Evolutionary conservation across 305 asterid genomes (phyloP).

Genomic region (Coffea humblotiana): DNA sequence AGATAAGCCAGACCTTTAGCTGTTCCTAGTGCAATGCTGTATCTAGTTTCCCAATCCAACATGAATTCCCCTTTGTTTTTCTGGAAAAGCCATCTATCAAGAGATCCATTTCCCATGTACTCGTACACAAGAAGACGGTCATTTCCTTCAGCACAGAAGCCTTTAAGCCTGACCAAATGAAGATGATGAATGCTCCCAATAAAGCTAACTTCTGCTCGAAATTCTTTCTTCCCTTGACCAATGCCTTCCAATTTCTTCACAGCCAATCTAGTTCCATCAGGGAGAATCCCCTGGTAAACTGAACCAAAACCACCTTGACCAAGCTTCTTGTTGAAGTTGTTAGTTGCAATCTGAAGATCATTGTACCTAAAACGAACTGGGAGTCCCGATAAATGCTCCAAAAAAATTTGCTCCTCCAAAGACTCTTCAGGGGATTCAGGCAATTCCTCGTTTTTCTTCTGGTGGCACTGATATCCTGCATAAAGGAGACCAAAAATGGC

Average conservation of each 20-base stretch:
- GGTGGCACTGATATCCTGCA: conserved; percentile 35
- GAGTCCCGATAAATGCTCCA: conserved; percentile 76
- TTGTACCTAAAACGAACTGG: conserved; percentile 79
- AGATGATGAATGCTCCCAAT: conserved; percentile 40
- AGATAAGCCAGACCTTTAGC: too few species aligned
- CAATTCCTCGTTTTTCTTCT: conserved; percentile 37
- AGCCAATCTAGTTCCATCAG: conserved; percentile 72
- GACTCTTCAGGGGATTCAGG: conserved; percentile 47
- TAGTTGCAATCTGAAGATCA: conserved; percentile 78
- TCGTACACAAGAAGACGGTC: too few species aligned
- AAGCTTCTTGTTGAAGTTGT: conserved; percentile 60
- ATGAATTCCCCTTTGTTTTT: too few species aligned
- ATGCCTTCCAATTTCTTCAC: conserved; percentile 86
- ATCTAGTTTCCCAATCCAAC: too few species aligned
- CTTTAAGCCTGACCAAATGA: too few species aligned
- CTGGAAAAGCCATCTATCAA: too few species aligned
- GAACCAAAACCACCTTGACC: conserved; percentile 99
- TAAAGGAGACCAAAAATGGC: conserved; percentile 45
- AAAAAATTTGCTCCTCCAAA: conserved; percentile 76
- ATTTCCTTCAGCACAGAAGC: too few species aligned
- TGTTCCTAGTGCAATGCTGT: too few species aligned
- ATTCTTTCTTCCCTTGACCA: conserved; percentile 96
- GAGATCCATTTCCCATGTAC: too few species aligned
- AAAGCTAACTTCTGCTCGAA: conserved; percentile 86
- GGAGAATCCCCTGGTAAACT: conserved; percentile 71